Conservation (phyloP, 768 basidiomycete genomes). For the Hortiboletus flavorubellus region DNA sequence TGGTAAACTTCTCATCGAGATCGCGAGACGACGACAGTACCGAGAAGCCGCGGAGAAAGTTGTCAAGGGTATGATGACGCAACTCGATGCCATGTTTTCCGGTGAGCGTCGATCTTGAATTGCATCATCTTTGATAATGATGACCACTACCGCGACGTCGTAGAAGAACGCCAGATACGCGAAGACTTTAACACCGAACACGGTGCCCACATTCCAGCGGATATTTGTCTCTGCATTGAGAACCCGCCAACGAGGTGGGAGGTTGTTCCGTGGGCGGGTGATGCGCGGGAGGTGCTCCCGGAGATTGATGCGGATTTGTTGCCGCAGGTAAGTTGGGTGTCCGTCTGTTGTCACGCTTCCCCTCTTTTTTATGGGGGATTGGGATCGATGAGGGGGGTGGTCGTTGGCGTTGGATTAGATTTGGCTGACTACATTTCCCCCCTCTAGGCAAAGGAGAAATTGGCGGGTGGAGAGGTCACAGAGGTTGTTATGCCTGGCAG, state of each 20-base stretch:
- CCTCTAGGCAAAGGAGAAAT: conserved; percentile 31
- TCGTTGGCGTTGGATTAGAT: not conserved
- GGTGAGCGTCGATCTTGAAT: conserved; percentile 38
- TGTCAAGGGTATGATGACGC: conserved; percentile 60
- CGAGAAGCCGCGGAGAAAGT: conserved; percentile 63
- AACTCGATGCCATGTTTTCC: conserved; percentile 62
- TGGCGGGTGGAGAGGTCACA: conserved; percentile 12
- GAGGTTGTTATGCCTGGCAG: conserved; percentile 15
- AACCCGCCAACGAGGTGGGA: conserved; percentile 75
- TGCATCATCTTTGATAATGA: not conserved
- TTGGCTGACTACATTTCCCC: not conserved
- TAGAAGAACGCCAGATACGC: conserved; percentile 68
- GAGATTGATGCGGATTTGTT: conserved; percentile 59
- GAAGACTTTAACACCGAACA: conserved; percentile 70
- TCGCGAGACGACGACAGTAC: conserved; percentile 64
- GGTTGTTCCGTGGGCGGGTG: conserved; percentile 55
- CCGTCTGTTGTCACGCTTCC: not conserved
- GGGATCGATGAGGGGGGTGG: not conserved
- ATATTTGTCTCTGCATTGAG: conserved; percentile 74
- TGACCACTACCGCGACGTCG: not conserved
- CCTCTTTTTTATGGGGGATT: no score
- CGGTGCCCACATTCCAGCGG: conserved; percentile 70
- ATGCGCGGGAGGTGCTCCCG: conserved; percentile 56
- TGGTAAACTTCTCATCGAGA: conserved; percentile 69
- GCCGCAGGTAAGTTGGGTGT: conserved; percentile 39